Conservation (phyloP, 306 rosid genomes). For the Rosa multiflora region DNA sequence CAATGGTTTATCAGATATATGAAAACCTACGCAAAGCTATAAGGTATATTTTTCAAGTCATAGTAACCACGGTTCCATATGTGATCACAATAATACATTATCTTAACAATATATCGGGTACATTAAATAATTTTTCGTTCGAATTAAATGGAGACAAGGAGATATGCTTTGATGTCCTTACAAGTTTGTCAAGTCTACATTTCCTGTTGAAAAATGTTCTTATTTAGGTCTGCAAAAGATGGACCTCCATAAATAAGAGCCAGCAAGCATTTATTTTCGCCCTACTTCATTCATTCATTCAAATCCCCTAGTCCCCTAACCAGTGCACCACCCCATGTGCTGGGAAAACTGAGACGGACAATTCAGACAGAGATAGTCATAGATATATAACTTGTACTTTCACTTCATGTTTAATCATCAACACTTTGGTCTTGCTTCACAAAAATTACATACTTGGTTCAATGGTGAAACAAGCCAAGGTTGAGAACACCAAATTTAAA, state of each 20-base stretch:
- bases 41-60: neutral
- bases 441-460: neutral
- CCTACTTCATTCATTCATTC: constrained; percentile 1
- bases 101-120: neutral
- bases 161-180: constrained; percentile 8
- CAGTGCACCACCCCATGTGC: constrained; percentile 16
- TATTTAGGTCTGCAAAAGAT: constrained; percentile 3
- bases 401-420: constrained; percentile 5
- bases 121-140: neutral
- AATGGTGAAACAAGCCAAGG: constrained; percentile 47
- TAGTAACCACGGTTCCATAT: neutral
- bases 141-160: neutral
- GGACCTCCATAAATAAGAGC: constrained; percentile 3
- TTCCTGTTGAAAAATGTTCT: constrained; percentile 6
- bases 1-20: neutral
- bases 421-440: constrained; percentile 21
- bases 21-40: neutral
- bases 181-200: constrained; percentile 19
- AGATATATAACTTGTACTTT: neutral
- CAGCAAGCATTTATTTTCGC: constrained; percentile 1
- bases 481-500: constrained; percentile 33
- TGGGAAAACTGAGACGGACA: neutral
- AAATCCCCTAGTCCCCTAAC: neutral
- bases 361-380: neutral
- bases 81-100: neutral